Evolutionary conservation across 176 grass and related monocot genomes (phyloP), one percentile per base, ranked within the genome.

Genomic region (Oryza nivara): DNA sequence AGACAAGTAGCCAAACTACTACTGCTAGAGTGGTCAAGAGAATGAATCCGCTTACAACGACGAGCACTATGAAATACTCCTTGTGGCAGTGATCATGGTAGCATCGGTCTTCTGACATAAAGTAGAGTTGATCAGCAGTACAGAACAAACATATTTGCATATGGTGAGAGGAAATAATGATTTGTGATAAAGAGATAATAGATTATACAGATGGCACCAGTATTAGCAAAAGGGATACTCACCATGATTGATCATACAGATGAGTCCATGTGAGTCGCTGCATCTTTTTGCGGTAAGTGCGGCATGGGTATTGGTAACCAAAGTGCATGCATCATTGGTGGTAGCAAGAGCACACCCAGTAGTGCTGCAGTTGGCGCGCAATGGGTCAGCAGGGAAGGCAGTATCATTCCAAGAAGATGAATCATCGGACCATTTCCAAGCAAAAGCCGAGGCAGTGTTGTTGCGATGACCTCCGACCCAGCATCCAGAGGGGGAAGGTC

Each of bases 1-100:
- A 92, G 36, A 95, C 87, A 65, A 98, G 96, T 61, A 98, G 81
- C 96, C 96, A 98, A 70, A 95, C 85, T 60, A 98, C 86, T 34
- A 95, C 91, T 77, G 83, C 54, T 65, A 95, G 79, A 75, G 96
- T 98, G 73, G 78, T 93, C 23, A 77, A 79, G 73, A 98, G 89
- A 77, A 98, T 95, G 61, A 98, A 92, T 32, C 91, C 91, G 12
- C 96, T 98, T 17, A 98, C 96, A 66, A 88, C 72, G 65, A 89
- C 70, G 25, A 98, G 86, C 68, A 93, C 77, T 61, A 98, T 85
- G 67, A 92, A 85, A 84, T 98, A 98, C 83, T 98, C 96, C 81
- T 85, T 89, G 84, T 90, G 88, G 75, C 88, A 90, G 17, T 79
- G 84, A 79, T 87, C 80, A 51, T 94, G 86, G 82, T 88, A 85